Base-by-base conservation (phyloP, 2,329 filamentous ascomycete genomes). In the Diplodia sapinea region DNA sequence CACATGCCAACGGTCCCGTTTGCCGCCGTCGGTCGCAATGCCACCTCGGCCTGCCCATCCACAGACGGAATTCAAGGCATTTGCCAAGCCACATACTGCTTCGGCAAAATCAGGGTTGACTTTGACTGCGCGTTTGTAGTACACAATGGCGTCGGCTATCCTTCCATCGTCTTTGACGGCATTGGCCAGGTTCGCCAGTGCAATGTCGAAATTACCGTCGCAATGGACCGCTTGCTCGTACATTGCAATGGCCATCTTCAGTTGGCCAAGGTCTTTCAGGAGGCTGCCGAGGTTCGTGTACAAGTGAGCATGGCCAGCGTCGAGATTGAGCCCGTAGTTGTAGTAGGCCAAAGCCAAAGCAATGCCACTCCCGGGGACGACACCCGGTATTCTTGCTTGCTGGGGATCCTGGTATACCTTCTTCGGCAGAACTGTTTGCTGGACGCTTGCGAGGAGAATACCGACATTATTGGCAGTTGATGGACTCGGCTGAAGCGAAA, bases 391-490 rank as follows among this genome's bases (percentile, higher is more conserved):
- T 15, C 79, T 77, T 12, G 77, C 72, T 61, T 79, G 72, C 59
- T 79, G 77, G 29, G 68, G 71, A n/a, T 73, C 72, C 6, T 72
- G 69, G 74, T 69, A 78, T 69, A 76, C 72, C 57, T 81, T 83
- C 9, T 80, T 79, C 3, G 80, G 79, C 13, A 77, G 43, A 2
- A 73, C 75, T 31, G 83, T 84, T 72, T 96, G 93, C 75, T 97
- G 95, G 23, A 98, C 91, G 67, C 95, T 92, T 5, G 95, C 95
- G n/a, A 99, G 87, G 33, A 99, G 84, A 66, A 99, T 99, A 3
- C 95, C 95, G 13, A 99, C 94, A 76, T 99, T 99, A 77, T 99
- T 99, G 0, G 95, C 95, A 0, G 95, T 99, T 0, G 95, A 99
- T 2, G 95, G 95, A 73, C 95, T 98, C 57, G 95, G 94, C 71